Evolutionary conservation across 306 rosid species (phyloP).

Genomic region (Dalbergia oliveri): DNA sequence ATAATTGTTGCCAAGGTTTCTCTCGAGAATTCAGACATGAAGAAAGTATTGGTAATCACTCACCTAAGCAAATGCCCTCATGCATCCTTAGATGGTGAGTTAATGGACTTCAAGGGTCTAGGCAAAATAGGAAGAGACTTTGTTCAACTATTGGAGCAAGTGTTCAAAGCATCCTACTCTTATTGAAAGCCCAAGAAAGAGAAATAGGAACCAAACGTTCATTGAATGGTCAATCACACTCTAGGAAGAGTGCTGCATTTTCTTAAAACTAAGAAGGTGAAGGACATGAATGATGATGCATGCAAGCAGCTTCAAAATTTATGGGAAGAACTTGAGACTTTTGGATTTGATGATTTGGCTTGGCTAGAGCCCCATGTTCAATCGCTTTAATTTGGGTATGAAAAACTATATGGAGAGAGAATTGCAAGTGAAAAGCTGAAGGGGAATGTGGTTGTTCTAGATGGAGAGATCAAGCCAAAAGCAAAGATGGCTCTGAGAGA

Average conservation of each 20-base stretch:
- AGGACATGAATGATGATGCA: conserved; percentile 17
- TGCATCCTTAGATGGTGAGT: background rate
- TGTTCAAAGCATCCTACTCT: background rate
- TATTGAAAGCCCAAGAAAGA: conserved; percentile 6
- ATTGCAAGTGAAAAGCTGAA: conserved; percentile 2
- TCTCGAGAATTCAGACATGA: conserved; percentile 13
- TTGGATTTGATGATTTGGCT: conserved; percentile 24
- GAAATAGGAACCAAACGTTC: background rate
- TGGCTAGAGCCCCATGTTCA: conserved; percentile 45
- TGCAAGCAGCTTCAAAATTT: conserved; percentile 17
- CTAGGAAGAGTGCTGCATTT: conserved; percentile 33
- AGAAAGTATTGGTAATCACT: background rate
- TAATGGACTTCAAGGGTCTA: conserved; percentile 9
- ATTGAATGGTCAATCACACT: conserved; percentile 4
- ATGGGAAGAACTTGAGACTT: conserved; percentile 41
- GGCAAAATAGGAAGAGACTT: background rate
- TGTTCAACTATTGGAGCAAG: conserved; percentile 17
- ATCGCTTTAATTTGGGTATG: conserved; percentile 4
- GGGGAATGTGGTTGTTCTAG: background rate
- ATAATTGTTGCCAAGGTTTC: conserved; percentile 68
- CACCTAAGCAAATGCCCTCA: too few relatives aligned
- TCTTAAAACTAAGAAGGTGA: conserved; percentile 32
- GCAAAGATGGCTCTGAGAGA: background rate
- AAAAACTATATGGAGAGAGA: conserved; percentile 17
- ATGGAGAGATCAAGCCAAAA: background rate